Evolutionary conservation across 805 yeast species (phyloP).

Genomic region (Candida silvatica): DNA sequence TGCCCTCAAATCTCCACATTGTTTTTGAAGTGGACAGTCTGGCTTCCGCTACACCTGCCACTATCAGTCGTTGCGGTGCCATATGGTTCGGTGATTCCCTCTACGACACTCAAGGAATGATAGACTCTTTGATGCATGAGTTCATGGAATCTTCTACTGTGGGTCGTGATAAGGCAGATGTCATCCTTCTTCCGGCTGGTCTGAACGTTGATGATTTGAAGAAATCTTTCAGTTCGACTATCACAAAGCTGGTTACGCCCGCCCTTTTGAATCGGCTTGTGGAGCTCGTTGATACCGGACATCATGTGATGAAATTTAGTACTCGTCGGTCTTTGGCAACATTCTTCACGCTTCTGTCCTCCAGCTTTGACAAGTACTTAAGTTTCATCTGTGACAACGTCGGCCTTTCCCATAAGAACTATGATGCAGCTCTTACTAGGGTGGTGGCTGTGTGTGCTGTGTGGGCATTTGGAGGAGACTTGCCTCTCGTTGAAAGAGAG

Average conservation of each 20-base stretch:
- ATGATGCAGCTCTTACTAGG: conserved; percentile 24
- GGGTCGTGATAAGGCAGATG: conserved; percentile 8
- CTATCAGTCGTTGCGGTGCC: conserved; percentile 89
- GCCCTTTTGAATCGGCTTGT: conserved; percentile 15
- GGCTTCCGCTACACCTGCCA: conserved; percentile 75
- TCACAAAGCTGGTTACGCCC: conserved; percentile 7
- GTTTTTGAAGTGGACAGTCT: conserved; percentile 72
- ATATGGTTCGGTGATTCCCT: conserved; percentile 50
- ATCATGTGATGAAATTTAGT: conserved; percentile 47
- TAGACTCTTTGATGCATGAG: conserved; percentile 7
- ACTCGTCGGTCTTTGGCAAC: conserved; percentile 29
- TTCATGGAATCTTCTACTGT: conserved; percentile 7
- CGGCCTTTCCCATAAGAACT: conserved; percentile 19
- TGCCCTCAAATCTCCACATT: conserved; percentile 57
- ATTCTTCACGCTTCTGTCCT: conserved; percentile 30
- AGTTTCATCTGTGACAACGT: conserved; percentile 13
- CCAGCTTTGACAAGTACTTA: conserved; percentile 25
- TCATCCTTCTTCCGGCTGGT: conserved; percentile 1
- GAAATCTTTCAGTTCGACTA: not conserved
- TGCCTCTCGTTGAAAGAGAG: conserved; percentile 29
- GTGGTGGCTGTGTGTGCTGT: conserved; percentile 30
- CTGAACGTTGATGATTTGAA: conserved; percentile 5
- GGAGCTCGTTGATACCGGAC: conserved; percentile 17
- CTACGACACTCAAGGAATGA: conserved; percentile 6
- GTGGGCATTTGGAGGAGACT: conserved; percentile 66